Evolutionary conservation across 352 stramenopile species (phyloP).

Genomic region (Pythium diclinum): DNA sequence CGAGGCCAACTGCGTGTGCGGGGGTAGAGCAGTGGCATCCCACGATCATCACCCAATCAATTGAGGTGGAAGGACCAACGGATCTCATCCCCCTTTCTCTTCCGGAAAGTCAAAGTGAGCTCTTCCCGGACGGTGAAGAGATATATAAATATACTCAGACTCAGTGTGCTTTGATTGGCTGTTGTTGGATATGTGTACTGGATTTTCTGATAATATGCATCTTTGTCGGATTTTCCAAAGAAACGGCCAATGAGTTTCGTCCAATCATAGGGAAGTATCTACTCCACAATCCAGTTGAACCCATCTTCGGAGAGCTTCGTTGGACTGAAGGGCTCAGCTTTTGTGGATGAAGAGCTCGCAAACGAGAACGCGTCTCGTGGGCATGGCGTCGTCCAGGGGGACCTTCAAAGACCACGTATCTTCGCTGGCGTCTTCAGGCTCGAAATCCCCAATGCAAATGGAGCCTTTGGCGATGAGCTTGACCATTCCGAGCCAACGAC

Average conservation of each 20-base stretch:
- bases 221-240: too few relatives aligned
- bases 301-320: too few relatives aligned
- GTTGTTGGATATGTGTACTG: background rate
- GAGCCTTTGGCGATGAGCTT: constrained; percentile 5
- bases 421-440: background rate
- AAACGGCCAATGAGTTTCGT: too few relatives aligned
- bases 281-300: too few relatives aligned
- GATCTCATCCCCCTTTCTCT: background rate
- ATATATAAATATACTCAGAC: constrained; percentile 1
- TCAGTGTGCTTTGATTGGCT: background rate
- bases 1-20: background rate
- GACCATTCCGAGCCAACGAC: constrained; percentile 17
- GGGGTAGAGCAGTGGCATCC: background rate
- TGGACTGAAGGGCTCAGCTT: too few relatives aligned
- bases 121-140: background rate
- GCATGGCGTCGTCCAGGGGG: background rate
- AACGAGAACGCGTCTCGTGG: background rate
- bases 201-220: background rate
- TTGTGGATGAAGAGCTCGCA: background rate
- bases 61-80: background rate
- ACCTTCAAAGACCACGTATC: background rate
- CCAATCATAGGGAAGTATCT: too few relatives aligned
- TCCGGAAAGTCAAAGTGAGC: constrained; percentile 1
- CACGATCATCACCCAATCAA: background rate
- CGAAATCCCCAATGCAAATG: background rate